Evolutionary conservation across 2,329 filamentous ascomycete genomes (phyloP), one percentile per base, ranked within the genome.

Genomic region (Cercospora zeina): DNA sequence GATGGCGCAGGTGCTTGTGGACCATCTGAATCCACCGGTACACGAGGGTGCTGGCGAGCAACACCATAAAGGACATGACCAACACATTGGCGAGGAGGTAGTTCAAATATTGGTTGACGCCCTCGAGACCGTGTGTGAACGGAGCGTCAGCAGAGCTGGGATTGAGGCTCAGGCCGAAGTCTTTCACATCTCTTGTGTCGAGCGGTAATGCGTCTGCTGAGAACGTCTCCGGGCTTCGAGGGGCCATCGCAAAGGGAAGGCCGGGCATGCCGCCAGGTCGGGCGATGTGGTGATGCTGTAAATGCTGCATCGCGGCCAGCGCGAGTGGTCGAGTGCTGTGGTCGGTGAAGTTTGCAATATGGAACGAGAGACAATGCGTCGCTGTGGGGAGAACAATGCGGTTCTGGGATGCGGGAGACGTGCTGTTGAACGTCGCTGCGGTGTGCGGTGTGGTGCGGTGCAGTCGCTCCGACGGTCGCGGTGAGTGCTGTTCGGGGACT

Each of bases 41-140:
- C 9, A 73, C 57, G 1, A 82, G 69, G 14, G 79, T 77, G 9
- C 75, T 49, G 10, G 72, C 68, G 50, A 76, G 72, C 27, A 77
- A 64, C 33, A 55, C 73, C 51, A 75, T 66, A 67, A 79, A 78
- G 19, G 70, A 72, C 9, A 67, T 59, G 1, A 79, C 68, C 50
- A 81, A 72, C 16, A 76, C 73, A 65, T 81, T 74, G 63, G 77
- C 76, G 71, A 78, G 81, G 42, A 80, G 69, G 67, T 73, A 81
- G 74, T 82, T 82, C 47, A 73, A 71, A 10, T 66, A 64, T 68
- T 82, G 80, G 69, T 82, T 75, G 54, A 82, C 80, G 50, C 80
- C 80, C 19, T 70, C 71, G 5, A 82, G 74, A 62, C 80, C 80
- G 67, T 77, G 76, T 27, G 76, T 68, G 68, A 65, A 69, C 62